Conservation (phyloP, 2,329 filamentous ascomycete species). For the Amesomyces nigricolor region DNA sequence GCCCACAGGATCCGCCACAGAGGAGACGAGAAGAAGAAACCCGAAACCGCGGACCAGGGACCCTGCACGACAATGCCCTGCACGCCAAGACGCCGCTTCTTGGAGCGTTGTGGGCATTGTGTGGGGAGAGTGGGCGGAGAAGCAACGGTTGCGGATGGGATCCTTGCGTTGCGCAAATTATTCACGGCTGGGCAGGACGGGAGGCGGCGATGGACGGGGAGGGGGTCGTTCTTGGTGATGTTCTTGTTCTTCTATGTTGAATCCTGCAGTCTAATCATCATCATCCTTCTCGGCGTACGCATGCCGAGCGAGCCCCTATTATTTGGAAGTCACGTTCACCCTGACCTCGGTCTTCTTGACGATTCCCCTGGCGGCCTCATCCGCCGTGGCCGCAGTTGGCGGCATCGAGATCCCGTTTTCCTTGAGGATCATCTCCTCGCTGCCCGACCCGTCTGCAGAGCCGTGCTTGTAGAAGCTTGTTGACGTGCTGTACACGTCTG, state of each 20-base stretch:
- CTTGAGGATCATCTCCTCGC: constrained; percentile 14
- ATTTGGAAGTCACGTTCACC: constrained; percentile 6
- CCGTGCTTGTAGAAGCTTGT: constrained; percentile 11
- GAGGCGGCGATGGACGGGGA: background rate
- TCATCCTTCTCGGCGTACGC: no score
- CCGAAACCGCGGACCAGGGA: constrained; percentile 1
- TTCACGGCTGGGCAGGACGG: no score
- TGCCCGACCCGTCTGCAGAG: constrained; percentile 5
- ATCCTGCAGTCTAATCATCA: no score
- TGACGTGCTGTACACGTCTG: constrained; percentile 4
- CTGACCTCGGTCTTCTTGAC: constrained; percentile 14
- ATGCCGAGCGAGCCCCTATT: background rate
- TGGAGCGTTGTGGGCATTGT: background rate
- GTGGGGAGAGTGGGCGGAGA: no score
- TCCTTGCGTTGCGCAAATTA: no score
- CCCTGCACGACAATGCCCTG: background rate
- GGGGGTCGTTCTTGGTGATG: no score
- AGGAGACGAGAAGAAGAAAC: no score
- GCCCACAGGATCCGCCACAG: no score
- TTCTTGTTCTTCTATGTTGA: no score
- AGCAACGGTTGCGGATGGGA: no score
- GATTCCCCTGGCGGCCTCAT: constrained; percentile 1
- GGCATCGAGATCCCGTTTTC: background rate
- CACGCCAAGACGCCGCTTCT: background rate
- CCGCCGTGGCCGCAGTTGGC: background rate